Percentiles rank a stretch among this genome's conserved stretches.
phyloP scores from a whole-genome alignment of 2,329 filamentous ascomycete genomes.

The Botrytis fabae region DNA sequence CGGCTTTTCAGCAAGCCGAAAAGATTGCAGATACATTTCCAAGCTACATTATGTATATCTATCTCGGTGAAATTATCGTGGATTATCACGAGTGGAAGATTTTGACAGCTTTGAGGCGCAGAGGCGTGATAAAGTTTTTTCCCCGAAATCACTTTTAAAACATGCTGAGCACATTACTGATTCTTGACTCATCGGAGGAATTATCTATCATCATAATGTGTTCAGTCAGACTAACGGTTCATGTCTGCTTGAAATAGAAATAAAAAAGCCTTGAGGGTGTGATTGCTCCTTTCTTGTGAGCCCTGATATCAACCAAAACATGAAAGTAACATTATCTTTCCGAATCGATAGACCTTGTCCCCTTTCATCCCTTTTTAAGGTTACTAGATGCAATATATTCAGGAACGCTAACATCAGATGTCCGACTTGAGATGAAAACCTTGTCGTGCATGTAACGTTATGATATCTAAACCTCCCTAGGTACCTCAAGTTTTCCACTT shows the following conservation, averaged over 20 bases:
- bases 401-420: constrained; percentile 13
- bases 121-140: neutral
- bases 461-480: neutral
- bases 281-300: neutral
- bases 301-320: neutral
- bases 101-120: neutral
- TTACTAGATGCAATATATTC: neutral
- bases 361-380: neutral
- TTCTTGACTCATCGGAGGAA: neutral
- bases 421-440: constrained; percentile 15
- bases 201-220: neutral
- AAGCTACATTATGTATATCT: neutral
- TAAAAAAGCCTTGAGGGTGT: neutral
- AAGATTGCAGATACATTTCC: neutral
- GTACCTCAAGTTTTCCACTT: neutral
- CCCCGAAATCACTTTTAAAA: neutral
- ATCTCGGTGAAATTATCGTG: neutral
- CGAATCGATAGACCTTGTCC: neutral
- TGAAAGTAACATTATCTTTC: neutral
- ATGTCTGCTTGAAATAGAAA: neutral
- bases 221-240: neutral
- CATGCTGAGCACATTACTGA: neutral
- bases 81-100: neutral
- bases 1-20: neutral
- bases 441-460: constrained; percentile 14